Base-by-base conservation (phyloP, 148 eudicot species). In the Dianthus caryophyllus region DNA sequence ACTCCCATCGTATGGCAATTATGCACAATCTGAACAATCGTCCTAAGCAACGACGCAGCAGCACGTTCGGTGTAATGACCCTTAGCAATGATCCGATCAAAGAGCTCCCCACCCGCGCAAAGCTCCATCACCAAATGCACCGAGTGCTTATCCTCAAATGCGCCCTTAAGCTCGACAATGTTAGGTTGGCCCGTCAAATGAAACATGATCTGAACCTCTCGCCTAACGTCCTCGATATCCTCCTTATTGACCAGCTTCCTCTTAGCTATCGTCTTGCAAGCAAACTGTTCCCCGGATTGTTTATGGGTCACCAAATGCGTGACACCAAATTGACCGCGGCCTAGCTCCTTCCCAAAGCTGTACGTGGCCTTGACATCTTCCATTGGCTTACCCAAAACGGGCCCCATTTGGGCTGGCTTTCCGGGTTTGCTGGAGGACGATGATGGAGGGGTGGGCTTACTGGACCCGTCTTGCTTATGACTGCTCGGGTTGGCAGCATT, bases 81-180 rank as follows among this genome's bases (percentile, higher is more conserved):
- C 75, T 83, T 88, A 5, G 97, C 90, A 46, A 91, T 88, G 41
- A 91, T 91, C 11, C 96, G 84, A 58, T 88, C 97, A 51, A 91
- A 91, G 6, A 91, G 84, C 84, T 91, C 97, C 39, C 97, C 97
- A 26, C 97, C 97, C 11, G 96, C 97, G 47, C 97, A 91, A 71
- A 91, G 80, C 80, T 91, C 97, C 97, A 88, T 91, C 5, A 91
- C 84, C 82, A 91, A 73, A 76, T 91, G 88, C 18, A 91, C 97
- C 16, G 92, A 86, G 30, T 88, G 90, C 77, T 91, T 91, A 67
- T 91, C 96, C 80, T 91, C 97, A 33, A 71, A 86, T 0, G 92
- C 93, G 6, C 97, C 97, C 65, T 86, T 91, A 13, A 91, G 82
- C 70, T 88, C 96, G 30, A 91, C 97, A 25, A 91, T 87, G 50